Evolutionary conservation across 805 yeast species (phyloP).

Genomic region (Kluyveromyces wickerhamii): DNA sequence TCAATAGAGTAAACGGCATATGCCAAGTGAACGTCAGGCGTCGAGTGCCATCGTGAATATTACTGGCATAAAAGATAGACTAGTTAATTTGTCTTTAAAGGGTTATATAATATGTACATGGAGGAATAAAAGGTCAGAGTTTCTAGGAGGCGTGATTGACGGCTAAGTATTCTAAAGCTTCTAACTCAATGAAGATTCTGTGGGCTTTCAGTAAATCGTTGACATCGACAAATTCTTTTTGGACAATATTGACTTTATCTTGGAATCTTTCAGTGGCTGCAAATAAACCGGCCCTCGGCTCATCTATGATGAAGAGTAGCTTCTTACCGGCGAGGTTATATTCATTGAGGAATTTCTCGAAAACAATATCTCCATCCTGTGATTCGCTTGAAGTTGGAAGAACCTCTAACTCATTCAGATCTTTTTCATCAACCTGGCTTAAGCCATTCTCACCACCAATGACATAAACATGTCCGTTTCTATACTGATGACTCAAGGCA

Average conservation of each 20-base stretch:
- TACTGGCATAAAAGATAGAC: too few relatives aligned
- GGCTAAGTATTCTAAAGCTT: constrained; percentile 59
- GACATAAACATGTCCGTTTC: constrained; percentile 61
- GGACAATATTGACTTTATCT: constrained; percentile 52
- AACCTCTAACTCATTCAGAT: constrained; percentile 19
- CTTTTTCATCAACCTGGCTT: constrained; percentile 13
- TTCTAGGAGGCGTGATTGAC: too few relatives aligned
- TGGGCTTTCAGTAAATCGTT: constrained; percentile 77
- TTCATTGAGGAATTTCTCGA: constrained; percentile 39
- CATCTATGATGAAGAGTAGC: constrained; percentile 61
- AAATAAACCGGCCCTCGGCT: constrained; percentile 51
- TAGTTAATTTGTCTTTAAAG: too few relatives aligned
- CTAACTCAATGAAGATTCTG: constrained; percentile 61
- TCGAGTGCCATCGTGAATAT: too few relatives aligned
- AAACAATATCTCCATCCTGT: constrained; percentile 34
- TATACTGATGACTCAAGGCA: constrained; percentile 76
- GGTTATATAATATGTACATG: too few relatives aligned
- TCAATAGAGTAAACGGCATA: too few relatives aligned
- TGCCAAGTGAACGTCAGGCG: too few relatives aligned
- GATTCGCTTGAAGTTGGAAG: constrained; percentile 33
- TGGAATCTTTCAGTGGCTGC: constrained; percentile 47
- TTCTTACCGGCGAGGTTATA: constrained; percentile 42
- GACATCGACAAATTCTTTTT: constrained; percentile 73
- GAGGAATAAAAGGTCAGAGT: too few relatives aligned
- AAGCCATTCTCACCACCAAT: constrained; percentile 45